Evolutionary conservation across 306 rosid species (phyloP).

Genomic region (Cicer bijugum): DNA sequence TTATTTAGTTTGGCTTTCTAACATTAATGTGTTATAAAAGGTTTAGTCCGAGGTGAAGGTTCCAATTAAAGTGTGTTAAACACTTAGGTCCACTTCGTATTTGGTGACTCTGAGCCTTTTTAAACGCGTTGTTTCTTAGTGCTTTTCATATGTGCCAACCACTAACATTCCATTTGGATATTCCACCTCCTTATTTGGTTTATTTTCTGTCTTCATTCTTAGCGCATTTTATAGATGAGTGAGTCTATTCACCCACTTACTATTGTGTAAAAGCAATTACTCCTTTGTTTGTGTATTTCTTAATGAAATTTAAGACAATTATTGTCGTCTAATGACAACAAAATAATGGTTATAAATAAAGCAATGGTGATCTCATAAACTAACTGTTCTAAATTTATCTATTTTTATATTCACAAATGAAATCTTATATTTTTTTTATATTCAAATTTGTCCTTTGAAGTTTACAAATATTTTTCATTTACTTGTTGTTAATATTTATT

Average conservation of each 20-base stretch:
- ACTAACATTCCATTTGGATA: conserved; percentile 35
- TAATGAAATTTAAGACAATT: too few relatives aligned
- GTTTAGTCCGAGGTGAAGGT: conserved; percentile 41
- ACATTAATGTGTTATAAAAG: not conserved
- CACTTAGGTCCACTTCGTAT: conserved; percentile 52
- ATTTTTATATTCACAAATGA: too few relatives aligned
- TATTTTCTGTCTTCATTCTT: conserved; percentile 38
- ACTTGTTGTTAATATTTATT: too few relatives aligned
- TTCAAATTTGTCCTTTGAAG: too few relatives aligned
- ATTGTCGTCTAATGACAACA: too few relatives aligned
- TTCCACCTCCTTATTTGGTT: conserved; percentile 53
- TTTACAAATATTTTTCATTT: too few relatives aligned
- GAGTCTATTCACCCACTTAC: conserved; percentile 13
- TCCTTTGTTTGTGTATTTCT: too few relatives aligned
- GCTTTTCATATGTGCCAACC: conserved; percentile 52
- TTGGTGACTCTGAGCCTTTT: conserved; percentile 38
- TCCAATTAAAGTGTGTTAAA: conserved; percentile 35
- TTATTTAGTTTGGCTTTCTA: conserved; percentile 34
- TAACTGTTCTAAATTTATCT: too few relatives aligned
- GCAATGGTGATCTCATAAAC: too few relatives aligned
- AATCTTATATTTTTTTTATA: too few relatives aligned
- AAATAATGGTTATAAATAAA: too few relatives aligned
- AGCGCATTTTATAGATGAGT: conserved; percentile 26
- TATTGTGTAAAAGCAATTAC: too few relatives aligned
- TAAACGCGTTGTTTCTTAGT: conserved; percentile 46